A percentile compares a stretch with the other conserved stretches of the same genome.
These are phyloP conservation scores for Xylaria acuta DNA, from an alignment of 495 filamentous ascomycete species.

Conservation along the genomic window DNA sequence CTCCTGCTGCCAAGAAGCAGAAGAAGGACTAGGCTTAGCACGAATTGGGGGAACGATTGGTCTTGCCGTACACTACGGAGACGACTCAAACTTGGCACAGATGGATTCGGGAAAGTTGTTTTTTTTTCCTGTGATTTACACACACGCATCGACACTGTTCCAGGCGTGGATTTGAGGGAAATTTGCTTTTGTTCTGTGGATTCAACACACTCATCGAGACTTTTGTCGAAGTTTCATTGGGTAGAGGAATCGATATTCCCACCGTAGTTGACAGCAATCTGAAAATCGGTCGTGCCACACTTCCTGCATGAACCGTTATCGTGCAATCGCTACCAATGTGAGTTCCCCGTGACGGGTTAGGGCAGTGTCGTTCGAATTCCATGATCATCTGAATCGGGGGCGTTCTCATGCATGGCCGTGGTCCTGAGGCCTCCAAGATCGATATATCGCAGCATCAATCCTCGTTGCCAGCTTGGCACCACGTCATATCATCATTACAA, in stretches of 20 bases:
- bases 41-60: too few relatives aligned
- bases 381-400: background rate
- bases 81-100: background rate
- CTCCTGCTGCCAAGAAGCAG: background rate
- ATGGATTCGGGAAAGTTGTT: background rate
- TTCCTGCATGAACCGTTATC: background rate
- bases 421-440: constrained; percentile 4
- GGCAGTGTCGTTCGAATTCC: background rate
- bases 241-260: background rate
- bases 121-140: background rate
- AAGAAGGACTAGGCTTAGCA: constrained; percentile 1
- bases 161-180: background rate
- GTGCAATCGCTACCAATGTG: background rate
- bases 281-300: background rate
- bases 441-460: background rate
- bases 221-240: background rate
- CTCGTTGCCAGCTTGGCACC: background rate
- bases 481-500: background rate
- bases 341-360: background rate
- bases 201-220: background rate
- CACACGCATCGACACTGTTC: background rate
- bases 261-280: background rate
- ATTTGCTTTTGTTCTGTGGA: background rate
- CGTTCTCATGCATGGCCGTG: background rate
- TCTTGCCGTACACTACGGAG: background rate